phyloP scores from a whole-genome alignment of 1,284 basidiomycete genomes.

The Athelia sp. region DNA sequence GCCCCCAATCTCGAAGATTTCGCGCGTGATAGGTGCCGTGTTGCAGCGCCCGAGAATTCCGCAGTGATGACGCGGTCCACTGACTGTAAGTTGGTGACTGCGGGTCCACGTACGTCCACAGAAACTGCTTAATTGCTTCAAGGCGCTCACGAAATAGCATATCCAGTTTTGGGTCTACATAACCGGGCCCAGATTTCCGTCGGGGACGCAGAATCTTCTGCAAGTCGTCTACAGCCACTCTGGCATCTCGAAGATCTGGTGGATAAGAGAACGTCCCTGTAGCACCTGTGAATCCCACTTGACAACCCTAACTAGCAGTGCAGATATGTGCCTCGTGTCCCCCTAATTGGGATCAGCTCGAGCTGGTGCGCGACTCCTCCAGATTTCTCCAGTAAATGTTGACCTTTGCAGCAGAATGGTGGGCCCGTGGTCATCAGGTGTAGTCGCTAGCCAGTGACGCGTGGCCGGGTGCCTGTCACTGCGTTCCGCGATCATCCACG shows the following conservation, averaged over 20 bases:
- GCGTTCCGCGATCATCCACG: no score
- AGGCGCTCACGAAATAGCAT: not conserved
- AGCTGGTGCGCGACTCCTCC: no score
- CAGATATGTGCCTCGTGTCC: no score
- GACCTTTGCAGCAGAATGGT: no score
- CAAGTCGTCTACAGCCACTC: not conserved
- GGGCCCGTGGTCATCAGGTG: no score
- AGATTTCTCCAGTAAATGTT: no score
- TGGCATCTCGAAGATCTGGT: not conserved
- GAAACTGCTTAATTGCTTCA: not conserved
- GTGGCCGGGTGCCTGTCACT: no score
- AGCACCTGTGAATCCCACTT: no score
- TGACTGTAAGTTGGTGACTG: not conserved
- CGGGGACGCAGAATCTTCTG: not conserved
- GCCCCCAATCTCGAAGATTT: not conserved
- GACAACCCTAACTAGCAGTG: no score
- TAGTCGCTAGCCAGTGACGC: no score
- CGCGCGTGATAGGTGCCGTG: conserved; percentile 3
- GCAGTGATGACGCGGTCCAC: not conserved
- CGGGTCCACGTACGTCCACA: not conserved
- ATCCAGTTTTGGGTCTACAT: not conserved
- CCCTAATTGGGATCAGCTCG: no score
- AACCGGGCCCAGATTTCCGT: not conserved
- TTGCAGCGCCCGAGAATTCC: not conserved
- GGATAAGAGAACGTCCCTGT: not conserved